These are phyloP conservation scores for Rhizopogon salebrosus DNA, from an alignment of 768 basidiomycete genomes.

Conservation along the genomic window DNA sequence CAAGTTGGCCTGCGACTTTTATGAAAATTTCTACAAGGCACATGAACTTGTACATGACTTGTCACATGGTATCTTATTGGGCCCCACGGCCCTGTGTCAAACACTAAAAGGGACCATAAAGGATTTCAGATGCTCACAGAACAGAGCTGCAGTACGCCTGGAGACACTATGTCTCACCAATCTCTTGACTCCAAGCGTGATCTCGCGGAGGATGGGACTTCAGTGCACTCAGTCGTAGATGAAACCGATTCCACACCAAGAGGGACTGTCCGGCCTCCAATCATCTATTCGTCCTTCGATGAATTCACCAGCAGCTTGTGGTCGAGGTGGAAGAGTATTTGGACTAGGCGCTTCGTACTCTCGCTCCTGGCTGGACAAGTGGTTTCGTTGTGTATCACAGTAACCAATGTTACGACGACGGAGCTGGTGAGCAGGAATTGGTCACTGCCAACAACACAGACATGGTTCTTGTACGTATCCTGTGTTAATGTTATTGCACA, in stretches of 20 bases:
- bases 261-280: slow-evolving; percentile 43
- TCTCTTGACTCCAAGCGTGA: slow-evolving; percentile 22
- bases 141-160: background rate
- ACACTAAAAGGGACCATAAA: background rate
- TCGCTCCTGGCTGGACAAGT: slow-evolving; percentile 75
- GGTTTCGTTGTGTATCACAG: slow-evolving; percentile 83
- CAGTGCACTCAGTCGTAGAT: background rate
- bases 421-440: slow-evolving; percentile 68
- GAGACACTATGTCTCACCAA: slow-evolving; percentile 9
- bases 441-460: slow-evolving; percentile 76
- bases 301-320: slow-evolving; percentile 51
- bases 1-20: no score
- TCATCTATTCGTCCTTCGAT: slow-evolving; percentile 56
- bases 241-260: background rate
- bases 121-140: background rate
- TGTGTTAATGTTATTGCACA: background rate
- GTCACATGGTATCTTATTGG: no score
- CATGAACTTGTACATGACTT: no score
- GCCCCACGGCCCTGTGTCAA: background rate
- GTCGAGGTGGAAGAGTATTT: slow-evolving; percentile 65
- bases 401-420: slow-evolving; percentile 83
- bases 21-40: no score
- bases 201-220: slow-evolving; percentile 8
- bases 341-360: slow-evolving; percentile 70
- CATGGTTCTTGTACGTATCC: slow-evolving; percentile 67